Evolutionary conservation across 768 basidiomycete genomes (phyloP).

Genomic region (Termitomyces sp.): DNA sequence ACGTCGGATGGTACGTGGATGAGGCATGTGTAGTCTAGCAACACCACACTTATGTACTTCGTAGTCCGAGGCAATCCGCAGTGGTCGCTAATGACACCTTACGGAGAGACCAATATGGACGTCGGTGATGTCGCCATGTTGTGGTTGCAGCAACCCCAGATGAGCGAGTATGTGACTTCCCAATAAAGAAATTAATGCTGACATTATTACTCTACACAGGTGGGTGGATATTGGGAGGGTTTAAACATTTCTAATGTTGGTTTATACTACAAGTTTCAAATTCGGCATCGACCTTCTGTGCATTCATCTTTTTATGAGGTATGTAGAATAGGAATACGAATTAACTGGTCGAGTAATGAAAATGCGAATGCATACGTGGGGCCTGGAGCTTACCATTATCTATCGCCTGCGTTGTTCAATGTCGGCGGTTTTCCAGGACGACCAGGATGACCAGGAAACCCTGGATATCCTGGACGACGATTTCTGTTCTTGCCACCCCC

Average conservation of each 20-base stretch:
- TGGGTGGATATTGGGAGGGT: slow-evolving; percentile 8
- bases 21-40: no score
- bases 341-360: neutral
- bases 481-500: neutral
- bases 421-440: neutral
- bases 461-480: slow-evolving; percentile 10
- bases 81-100: slow-evolving; percentile 3
- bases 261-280: neutral
- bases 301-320: neutral
- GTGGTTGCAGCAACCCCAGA: slow-evolving; percentile 12
- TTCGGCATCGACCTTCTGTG: neutral
- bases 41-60: neutral
- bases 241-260: neutral
- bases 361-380: neutral
- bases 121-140: slow-evolving; percentile 12
- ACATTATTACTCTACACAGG: neutral
- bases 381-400: neutral
- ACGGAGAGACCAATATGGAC: slow-evolving; percentile 9
- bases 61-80: neutral
- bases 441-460: slow-evolving; percentile 10
- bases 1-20: neutral
- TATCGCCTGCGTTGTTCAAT: neutral
- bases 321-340: neutral
- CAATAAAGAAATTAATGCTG: neutral
- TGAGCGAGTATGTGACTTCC: slow-evolving; percentile 6